Evolutionary conservation across 768 basidiomycete genomes (phyloP).

Genomic region (Naematelia encephala): DNA sequence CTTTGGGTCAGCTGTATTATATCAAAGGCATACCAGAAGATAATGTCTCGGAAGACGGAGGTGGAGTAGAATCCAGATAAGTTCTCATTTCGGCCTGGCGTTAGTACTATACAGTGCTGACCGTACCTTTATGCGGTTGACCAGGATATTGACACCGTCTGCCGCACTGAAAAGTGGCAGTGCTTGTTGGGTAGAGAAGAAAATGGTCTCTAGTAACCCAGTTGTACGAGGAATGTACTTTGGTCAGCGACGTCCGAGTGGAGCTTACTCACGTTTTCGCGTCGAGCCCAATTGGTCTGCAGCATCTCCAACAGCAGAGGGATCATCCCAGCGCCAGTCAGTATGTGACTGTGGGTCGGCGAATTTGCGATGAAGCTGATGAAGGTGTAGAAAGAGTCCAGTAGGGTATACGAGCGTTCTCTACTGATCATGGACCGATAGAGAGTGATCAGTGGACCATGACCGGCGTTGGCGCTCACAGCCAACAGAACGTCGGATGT

Average conservation of each 20-base stretch:
- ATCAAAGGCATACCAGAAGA: constrained; percentile 11
- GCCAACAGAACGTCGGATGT: constrained; percentile 82
- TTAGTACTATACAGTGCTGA: background rate
- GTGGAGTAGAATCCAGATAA: constrained; percentile 1
- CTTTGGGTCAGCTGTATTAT: constrained; percentile 50
- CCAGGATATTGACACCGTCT: constrained; percentile 77
- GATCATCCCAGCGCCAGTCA: constrained; percentile 88
- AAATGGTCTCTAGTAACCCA: constrained; percentile 85
- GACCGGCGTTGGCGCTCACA: constrained; percentile 91
- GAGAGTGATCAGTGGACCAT: constrained; percentile 86
- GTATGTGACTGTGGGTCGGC: constrained; percentile 82
- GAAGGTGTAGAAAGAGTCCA: constrained; percentile 78
- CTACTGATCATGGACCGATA: constrained; percentile 62
- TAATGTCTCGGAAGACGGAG: constrained; percentile 8
- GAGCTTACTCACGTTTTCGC: constrained; percentile 57
- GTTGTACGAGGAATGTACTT: constrained; percentile 78
- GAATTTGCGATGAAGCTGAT: constrained; percentile 82
- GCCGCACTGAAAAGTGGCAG: constrained; percentile 81
- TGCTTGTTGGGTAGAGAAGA: constrained; percentile 76
- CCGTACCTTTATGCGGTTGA: constrained; percentile 76
- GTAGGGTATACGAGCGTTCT: constrained; percentile 47
- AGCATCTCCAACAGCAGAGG: constrained; percentile 84
- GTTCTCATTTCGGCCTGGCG: constrained; percentile 32
- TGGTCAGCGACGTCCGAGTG: background rate
- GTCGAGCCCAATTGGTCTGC: constrained; percentile 67